Conservation (phyloP, 441 rosid genomes). For the Erodium trifolium region DNA sequence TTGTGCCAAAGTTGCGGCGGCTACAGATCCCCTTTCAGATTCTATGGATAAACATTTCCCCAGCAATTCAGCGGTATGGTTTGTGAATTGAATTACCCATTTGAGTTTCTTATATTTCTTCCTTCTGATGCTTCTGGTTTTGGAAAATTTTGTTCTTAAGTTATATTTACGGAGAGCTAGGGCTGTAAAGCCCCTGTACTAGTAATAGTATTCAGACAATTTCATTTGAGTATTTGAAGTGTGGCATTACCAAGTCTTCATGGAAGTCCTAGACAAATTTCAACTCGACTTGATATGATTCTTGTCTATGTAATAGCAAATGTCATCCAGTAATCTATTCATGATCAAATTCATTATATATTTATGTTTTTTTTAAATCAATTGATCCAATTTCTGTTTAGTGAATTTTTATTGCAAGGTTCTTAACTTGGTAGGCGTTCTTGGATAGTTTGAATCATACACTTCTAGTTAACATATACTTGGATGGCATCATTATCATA, state of each 20-base stretch:
- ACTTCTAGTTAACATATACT: background rate
- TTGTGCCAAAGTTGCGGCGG: conserved; percentile 33
- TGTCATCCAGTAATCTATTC: background rate
- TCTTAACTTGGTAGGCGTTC: background rate
- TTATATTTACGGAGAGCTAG: background rate
- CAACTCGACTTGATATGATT: background rate
- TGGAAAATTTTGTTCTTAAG: background rate
- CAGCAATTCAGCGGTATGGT: conserved; percentile 36
- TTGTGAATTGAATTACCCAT: background rate
- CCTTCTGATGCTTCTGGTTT: background rate
- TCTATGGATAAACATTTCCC: conserved; percentile 27
- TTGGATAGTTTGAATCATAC: background rate
- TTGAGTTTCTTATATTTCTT: background rate
- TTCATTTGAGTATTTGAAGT: background rate
- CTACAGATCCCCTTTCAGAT: conserved; percentile 31
- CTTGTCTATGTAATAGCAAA: background rate
- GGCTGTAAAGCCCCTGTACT: background rate
- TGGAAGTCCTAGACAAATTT: background rate
- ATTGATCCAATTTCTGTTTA: background rate
- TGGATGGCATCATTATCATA: background rate
- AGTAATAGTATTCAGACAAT: background rate
- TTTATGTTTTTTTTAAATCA: background rate
- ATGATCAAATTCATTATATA: background rate
- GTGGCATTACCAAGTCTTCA: background rate
- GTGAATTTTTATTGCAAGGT: background rate